A percentile compares a stretch with the other conserved stretches of the same genome.
phyloP scores from a whole-genome alignment of 495 filamentous ascomycete species.

The Elaphomyces granulatus region DNA sequence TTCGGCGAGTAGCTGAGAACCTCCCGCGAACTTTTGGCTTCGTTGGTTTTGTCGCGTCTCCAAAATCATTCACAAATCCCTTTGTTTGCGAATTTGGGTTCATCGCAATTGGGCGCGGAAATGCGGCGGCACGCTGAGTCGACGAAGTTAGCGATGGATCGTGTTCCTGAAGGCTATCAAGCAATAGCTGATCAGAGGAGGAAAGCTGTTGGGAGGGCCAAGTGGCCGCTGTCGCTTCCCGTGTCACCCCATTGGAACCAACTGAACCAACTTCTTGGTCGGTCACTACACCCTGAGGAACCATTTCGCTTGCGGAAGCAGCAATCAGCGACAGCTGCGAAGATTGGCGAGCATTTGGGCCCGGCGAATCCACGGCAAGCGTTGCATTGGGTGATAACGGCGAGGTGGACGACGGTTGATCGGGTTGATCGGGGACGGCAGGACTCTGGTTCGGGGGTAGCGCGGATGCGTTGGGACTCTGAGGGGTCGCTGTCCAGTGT shows the following conservation, averaged over 20 bases:
- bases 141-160: conserved; percentile 31
- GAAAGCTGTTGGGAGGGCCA: conserved; percentile 29
- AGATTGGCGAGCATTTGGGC: conserved; percentile 29
- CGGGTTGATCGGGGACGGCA: conserved; percentile 21
- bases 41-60: conserved; percentile 33
- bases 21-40: conserved; percentile 50
- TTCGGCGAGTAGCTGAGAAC: conserved; percentile 52
- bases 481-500: no score
- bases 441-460: conserved; percentile 7
- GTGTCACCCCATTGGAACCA: conserved; percentile 23
- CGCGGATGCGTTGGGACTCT: no score
- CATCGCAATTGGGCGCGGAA: conserved; percentile 41
- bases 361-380: conserved; percentile 22
- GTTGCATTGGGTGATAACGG: conserved; percentile 27
- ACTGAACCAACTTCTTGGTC: conserved; percentile 20
- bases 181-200: conserved; percentile 32
- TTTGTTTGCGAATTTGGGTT: conserved; percentile 39
- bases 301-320: conserved; percentile 36
- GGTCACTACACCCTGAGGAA: conserved; percentile 28
- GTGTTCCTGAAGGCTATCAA: conserved; percentile 33
- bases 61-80: conserved; percentile 44
- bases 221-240: conserved; percentile 16
- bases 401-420: conserved; percentile 26
- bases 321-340: conserved; percentile 35
- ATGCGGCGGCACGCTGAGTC: conserved; percentile 33